Conservation (phyloP, 2,329 filamentous ascomycete genomes). For the Aschersonia sp. region DNA sequence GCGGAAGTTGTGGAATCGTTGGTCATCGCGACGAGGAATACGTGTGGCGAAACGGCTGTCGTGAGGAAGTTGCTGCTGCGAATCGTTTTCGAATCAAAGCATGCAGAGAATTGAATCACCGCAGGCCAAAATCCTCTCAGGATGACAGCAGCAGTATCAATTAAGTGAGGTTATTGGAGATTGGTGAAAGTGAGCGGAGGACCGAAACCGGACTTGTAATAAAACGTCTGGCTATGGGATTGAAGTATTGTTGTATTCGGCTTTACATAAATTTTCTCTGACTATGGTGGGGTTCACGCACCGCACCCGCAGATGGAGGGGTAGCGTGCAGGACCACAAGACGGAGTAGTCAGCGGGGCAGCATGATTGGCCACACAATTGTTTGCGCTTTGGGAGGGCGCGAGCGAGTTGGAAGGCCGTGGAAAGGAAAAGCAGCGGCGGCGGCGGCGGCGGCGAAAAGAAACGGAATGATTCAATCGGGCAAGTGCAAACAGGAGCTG, state of each 20-base stretch:
- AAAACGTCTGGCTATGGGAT: background rate
- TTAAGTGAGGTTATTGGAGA: too few relatives aligned
- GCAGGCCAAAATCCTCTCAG: background rate
- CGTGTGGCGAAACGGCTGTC: background rate
- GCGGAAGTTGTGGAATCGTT: constrained; percentile 17
- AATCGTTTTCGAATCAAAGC: background rate
- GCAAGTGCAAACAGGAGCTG: background rate
- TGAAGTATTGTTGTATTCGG: background rate
- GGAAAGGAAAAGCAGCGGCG: background rate
- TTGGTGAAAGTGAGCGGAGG: background rate
- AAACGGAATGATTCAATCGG: constrained; percentile 1
- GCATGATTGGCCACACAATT: too few relatives aligned
- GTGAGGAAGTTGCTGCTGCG: background rate
- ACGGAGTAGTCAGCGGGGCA: too few relatives aligned
- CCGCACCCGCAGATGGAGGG: constrained; percentile 1
- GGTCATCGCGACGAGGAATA: constrained; percentile 12
- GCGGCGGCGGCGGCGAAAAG: background rate
- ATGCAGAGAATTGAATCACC: background rate
- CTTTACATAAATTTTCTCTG: background rate
- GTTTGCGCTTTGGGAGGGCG: background rate
- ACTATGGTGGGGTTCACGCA: constrained; percentile 1
- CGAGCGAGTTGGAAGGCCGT: background rate
- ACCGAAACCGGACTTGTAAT: background rate
- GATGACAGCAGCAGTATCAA: too few relatives aligned
- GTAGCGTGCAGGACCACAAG: constrained; percentile 1